Evolutionary conservation across 345 rosid genomes (phyloP).

Genomic region (Crucihimalaya himalaica): DNA sequence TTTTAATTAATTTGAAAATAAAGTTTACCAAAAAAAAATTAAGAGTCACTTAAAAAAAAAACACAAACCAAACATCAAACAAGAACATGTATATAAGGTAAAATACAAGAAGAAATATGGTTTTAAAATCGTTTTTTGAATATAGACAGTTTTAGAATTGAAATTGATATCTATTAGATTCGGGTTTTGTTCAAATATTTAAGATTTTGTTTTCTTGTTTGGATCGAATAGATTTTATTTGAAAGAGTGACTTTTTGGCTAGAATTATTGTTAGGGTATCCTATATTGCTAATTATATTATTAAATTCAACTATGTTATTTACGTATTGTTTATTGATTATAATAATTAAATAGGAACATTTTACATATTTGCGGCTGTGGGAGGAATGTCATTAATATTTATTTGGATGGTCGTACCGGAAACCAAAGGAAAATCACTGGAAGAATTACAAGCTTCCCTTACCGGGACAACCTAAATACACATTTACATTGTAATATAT

Average conservation of each 20-base stretch:
- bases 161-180: background rate
- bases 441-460: constrained; percentile 62
- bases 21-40: background rate
- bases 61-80: background rate
- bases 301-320: background rate
- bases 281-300: background rate
- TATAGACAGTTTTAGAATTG: background rate
- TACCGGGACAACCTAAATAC: constrained; percentile 10
- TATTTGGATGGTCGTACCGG: constrained; percentile 51
- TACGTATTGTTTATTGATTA: background rate
- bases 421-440: constrained; percentile 62
- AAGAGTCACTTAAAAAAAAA: background rate
- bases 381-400: constrained; percentile 42
- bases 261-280: background rate
- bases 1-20: background rate
- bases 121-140: background rate
- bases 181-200: background rate
- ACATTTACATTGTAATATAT: background rate
- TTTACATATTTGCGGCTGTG: constrained; percentile 44
- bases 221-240: background rate
- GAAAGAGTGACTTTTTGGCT: background rate
- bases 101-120: background rate
- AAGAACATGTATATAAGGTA: background rate
- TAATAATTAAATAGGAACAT: constrained; percentile 45
- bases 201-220: background rate